Base-by-base conservation (phyloP, 2,329 filamentous ascomycete genomes). In the Exophiala lecanii-corni region DNA sequence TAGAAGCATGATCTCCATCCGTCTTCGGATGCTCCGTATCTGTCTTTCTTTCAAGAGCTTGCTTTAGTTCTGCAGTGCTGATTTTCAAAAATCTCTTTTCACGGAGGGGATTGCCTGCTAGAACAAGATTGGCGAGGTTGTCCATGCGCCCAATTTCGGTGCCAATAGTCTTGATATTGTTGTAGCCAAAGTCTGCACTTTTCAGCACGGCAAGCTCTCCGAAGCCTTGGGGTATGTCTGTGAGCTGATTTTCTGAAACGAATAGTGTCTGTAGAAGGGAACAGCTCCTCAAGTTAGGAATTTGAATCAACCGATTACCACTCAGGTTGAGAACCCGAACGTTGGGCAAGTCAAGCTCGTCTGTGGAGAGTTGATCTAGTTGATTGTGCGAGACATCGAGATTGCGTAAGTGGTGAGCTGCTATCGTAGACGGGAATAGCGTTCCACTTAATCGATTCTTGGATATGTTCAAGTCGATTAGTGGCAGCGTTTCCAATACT, bases 51-150 rank as follows among this genome's bases (percentile, higher is more conserved):
- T 50, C 43, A 9, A 48, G 35, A 17, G 47, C 41, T 28, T 33
- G 23, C 32, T 53, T 53, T 10, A 53, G 20, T 12, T 53, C 50
- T 5, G 38, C 16, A 17, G 86, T 89, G 16, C 76, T 76, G 67
- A 94, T 86, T 1, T 79, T 84, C 10, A 89, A 71, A 54, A 92
- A 88, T 60, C 89, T 95, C 60, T 85, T 89, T 60, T 96, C 89
- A 10, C 86, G 76, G 10, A 98, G 69, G 1, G 92, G 92, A 57
- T 98, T 98, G n/a, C 88, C 89, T 32, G 81, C 82, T 21, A 98
- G 71, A 3, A 82, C 80, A 31, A 97, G 75, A 59, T 82, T 82
- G 15, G 80, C 75, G 7, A 98, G 68, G 33, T 68, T 81, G 4
- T 87, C 79, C 88, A 97, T 95, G 18, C 78, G 70, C 4, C 83